phyloP scores from a whole-genome alignment of 2,329 filamentous ascomycete genomes.

The Trichoderma asperellum region DNA sequence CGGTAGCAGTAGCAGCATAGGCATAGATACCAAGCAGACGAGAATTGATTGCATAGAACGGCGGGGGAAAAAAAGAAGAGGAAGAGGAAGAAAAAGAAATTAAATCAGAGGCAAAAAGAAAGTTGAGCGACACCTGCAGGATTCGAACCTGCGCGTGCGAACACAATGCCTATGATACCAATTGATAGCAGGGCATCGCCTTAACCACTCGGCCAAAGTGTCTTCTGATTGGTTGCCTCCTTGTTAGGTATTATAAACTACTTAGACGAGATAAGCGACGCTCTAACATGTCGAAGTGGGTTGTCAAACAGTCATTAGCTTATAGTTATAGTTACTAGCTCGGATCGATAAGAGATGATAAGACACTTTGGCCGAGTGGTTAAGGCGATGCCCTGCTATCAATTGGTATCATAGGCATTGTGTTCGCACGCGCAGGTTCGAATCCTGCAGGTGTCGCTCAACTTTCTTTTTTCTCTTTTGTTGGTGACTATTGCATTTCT shows the following conservation, averaged over 20 bases:
- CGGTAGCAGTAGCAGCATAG: not conserved
- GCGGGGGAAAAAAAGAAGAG: not conserved
- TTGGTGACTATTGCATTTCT: not conserved
- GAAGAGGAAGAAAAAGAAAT: not conserved
- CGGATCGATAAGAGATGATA: constrained; percentile 7
- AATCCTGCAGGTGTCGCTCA: constrained; percentile 29
- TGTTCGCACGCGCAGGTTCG: constrained; percentile 30
- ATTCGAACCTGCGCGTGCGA: constrained; percentile 30
- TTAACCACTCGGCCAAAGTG: constrained; percentile 30
- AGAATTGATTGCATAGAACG: not conserved
- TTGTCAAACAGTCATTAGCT: too few species aligned
- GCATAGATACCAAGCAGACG: not conserved
- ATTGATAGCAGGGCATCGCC: constrained; percentile 28
- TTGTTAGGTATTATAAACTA: too few species aligned
- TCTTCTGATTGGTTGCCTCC: constrained; percentile 14
- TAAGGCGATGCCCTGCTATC: constrained; percentile 29
- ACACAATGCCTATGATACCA: constrained; percentile 27
- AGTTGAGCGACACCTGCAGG: constrained; percentile 27
- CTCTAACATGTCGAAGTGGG: too few species aligned
- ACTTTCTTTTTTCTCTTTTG: not conserved
- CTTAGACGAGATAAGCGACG: too few species aligned
- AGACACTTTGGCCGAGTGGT: constrained; percentile 30
- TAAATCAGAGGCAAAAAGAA: not conserved
- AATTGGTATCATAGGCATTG: constrained; percentile 26
- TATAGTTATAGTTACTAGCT: not conserved